Base-by-base conservation (phyloP, 169 alveolate genomes). In the Babesia microti region DNA sequence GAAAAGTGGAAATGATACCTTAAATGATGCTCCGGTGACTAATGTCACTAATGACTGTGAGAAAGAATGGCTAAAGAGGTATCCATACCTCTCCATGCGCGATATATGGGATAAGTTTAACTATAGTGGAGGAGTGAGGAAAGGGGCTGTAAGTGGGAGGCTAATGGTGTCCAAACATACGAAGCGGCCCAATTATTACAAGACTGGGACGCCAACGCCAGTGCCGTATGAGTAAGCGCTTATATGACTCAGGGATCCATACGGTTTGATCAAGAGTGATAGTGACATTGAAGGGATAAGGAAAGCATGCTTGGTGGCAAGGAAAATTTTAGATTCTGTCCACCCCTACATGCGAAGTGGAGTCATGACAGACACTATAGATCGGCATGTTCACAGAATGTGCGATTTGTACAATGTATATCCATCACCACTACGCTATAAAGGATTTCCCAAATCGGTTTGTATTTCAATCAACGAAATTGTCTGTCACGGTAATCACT, bases 351-450 rank as follows among this genome's bases (percentile, higher is more conserved):
- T 73, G 4, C 68, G 68, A 28, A 79, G 67, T 49, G 84, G 84
- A 1, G 48, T 73, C 4, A 60, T 72, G 30, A 73, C 84, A 11
- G 76, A 73, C 54, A 75, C 66, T 22, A 53, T 73, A 7, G 84
- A 73, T 23, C 51, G 74, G 7, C 39, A 41, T 41, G 52, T 73
- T 6, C 71, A 67, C 19, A 66, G 53, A 26, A 59, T 67, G 46
- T 67, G 79, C 40, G 52, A 45, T 0, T 59, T 67, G 2, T 66
- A 73, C 53, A 68, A 63, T 1, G 74, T 53, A 21, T 73, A 53
- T 35, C 84, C 84, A 4, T 67, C 84, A 6, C 76, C 84, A 21
- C 53, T 73, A 11, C 66, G 67, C 51, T 73, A 73, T 52, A 66
- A 73, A 12, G 63, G 70, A 5, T 73, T 66, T 50, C 84, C 84